Evolutionary conservation across 306 rosid genomes (phyloP).

Genomic region (Crataegus laevigata): DNA sequence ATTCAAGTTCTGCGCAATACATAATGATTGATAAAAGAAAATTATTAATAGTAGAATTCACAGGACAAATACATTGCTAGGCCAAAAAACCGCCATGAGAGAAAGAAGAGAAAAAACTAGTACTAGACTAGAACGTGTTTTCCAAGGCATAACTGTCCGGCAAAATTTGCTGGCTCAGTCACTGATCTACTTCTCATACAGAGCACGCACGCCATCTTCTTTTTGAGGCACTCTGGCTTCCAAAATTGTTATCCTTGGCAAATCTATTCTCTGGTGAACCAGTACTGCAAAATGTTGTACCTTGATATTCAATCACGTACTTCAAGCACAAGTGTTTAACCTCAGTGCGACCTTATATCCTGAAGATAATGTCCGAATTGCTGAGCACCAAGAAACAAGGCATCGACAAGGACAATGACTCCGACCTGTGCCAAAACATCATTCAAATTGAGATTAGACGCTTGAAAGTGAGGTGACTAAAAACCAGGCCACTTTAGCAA

Average conservation of each 20-base stretch:
- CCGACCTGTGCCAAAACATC: constrained; percentile 47
- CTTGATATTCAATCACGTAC: not conserved
- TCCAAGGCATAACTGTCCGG: constrained; percentile 2
- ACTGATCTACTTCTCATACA: not conserved
- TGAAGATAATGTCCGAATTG: constrained; percentile 62
- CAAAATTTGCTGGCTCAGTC: constrained; percentile 3
- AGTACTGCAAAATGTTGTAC: constrained; percentile 9
- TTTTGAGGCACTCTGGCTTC: constrained; percentile 1
- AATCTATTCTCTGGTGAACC: constrained; percentile 11
- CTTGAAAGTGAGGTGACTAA: not conserved
- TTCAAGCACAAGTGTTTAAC: constrained; percentile 11
- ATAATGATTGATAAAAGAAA: not conserved
- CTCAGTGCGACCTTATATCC: constrained; percentile 58
- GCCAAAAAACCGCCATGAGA: not conserved
- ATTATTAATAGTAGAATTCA: not conserved
- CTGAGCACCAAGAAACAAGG: constrained; percentile 68
- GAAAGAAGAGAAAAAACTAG: not conserved
- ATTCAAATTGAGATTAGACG: constrained; percentile 7
- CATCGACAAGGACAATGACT: constrained; percentile 58
- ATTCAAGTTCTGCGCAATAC: not conserved
- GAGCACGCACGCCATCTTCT: not conserved
- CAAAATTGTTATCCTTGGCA: constrained; percentile 25
- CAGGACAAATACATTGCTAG: not conserved
- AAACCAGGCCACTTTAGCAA: not conserved
- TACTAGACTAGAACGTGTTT: constrained; percentile 13